Evolutionary conservation across 2,329 filamentous ascomycete species (phyloP), one percentile per base, ranked within the genome.

Genomic region (Raffaelea ambrosiae): DNA sequence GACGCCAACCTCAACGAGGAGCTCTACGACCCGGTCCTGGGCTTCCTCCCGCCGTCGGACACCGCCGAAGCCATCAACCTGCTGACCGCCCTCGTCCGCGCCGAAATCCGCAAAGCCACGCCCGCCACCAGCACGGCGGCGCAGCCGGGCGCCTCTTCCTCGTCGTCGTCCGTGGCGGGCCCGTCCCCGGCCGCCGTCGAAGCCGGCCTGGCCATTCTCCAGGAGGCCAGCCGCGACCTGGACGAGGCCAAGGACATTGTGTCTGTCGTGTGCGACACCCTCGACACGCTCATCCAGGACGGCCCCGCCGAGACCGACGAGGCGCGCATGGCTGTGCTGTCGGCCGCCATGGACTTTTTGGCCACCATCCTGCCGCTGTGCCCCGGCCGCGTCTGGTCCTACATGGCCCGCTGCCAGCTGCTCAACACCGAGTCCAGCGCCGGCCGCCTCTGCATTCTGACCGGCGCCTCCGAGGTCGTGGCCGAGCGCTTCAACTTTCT

Each of bases 331-430:
- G 73, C 83, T 2, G 75, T 90, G 43, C 63, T 83, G 48, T 70
- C 72, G 11, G 80, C 86, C 21, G 95, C 88, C 61, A 67, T 90
- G 20, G 83, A 88, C 46, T 96, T 97, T 58, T 69, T 95, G 35
- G 77, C 85, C 55, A 80, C 84, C 3, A 69, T 94, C 18, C 65
- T 93, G 22, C 73, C 76, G 57, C 85, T 77, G n/a, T 79, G 84
- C 45, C 91, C 93, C 1, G 86, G 85, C 48, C 77, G 90, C 51
- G 82, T 95, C 5, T 97, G 93, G 90, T 89, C 91, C 3, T 87
- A 91, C 61, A 76, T 98, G 57, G 81, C 84, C 3, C 81, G 88
- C 49, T 94, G 88, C 62, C 81, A 83, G 53, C 70, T 98, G 18
- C 72, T 98, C 41, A 85, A 86, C 55, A 78, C 82, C 5, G 83